Base-by-base conservation (phyloP, 768 basidiomycete genomes). In the Boletus tomentosulus region DNA sequence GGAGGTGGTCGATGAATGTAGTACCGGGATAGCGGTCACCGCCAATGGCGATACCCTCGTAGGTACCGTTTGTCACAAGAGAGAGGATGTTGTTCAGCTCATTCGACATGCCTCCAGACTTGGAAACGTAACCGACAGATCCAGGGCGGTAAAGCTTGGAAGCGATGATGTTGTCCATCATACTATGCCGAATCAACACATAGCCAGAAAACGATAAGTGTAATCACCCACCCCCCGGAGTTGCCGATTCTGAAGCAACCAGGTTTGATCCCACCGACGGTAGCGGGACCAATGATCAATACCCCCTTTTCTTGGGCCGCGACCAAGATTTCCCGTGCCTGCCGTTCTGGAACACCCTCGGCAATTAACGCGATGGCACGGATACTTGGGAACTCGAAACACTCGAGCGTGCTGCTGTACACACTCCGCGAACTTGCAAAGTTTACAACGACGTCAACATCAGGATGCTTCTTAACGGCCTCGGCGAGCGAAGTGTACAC, bases 141-240 rank as follows among this genome's bases (percentile, higher is more conserved):
- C 96, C 96, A 27, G 94, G 78, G 66, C 95, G 93, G 83, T 98
- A 99, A 58, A 99, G 88, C 80, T 98, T 99, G 58, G 93, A 96
- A 7, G 95, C 78, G 68, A 98, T 97, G 76, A 98, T 95, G 80
- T 98, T 99, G 80, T 99, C 96, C 95, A 98, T 97, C 96, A 98
- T 98, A 67, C 92, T 87, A 56, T 6, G 10, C 2, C 10, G 31
- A 48, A 48, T 64, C 7, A 63, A 51, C 22, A 30, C 25, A n/a
- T 49, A 15, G 4, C 24, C 22, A 13, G 2, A 10, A 43, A 10
- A n/a, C 22, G 10, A 4, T n/a, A 31, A 42, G 8, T 31, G 10
- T 10, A 10, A 74, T 31, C 30, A 31, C 85, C 62, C 63, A 89
- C 88, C 90, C 96, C 79, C 96, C 96, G 55, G 92, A 94, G 83